A percentile compares a stretch with the other conserved stretches of the same genome.
Evolutionary conservation across 345 rosid genomes (phyloP).

Genomic region (Salix arbutifolia): DNA sequence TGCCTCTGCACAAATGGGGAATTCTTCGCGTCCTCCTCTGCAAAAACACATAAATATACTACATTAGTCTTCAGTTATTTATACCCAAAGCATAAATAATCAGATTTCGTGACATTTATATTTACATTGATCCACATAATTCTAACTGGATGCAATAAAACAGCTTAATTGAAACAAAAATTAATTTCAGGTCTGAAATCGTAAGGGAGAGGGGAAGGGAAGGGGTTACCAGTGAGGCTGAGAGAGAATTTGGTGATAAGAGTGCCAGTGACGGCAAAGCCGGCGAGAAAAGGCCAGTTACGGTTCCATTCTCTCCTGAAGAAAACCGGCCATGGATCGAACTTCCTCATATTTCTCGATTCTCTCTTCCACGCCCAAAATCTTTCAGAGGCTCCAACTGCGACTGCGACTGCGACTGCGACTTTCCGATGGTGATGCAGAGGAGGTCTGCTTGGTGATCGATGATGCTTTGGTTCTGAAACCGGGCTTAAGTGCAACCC

Average conservation of each 20-base stretch:
- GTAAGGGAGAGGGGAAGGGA: background rate
- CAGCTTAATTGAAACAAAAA: background rate
- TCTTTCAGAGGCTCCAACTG: background rate
- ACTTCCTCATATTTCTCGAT: slow-evolving; percentile 33
- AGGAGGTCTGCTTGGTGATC: background rate
- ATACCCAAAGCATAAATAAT: background rate
- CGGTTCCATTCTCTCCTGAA: slow-evolving; percentile 78
- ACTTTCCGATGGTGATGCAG: background rate
- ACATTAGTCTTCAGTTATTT: no score
- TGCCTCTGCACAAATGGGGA: slow-evolving; percentile 81
- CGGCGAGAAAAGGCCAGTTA: slow-evolving; percentile 78
- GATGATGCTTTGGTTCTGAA: background rate
- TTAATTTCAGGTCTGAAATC: background rate
- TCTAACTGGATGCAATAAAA: background rate
- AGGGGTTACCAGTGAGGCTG: slow-evolving; percentile 58
- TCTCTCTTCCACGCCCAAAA: background rate
- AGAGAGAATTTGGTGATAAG: slow-evolving; percentile 64
- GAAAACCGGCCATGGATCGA: slow-evolving; percentile 79
- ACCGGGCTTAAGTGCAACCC: background rate
- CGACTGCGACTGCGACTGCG: background rate
- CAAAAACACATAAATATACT: background rate
- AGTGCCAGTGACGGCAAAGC: slow-evolving; percentile 69
- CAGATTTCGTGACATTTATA: background rate
- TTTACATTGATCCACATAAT: background rate
- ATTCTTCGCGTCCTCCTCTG: slow-evolving; percentile 90